A percentile compares a stretch with the other conserved stretches of the same genome.
phyloP scores from a whole-genome alignment of 1,139 yeast species.

The Lodderomyces pseudojiufengensis region DNA sequence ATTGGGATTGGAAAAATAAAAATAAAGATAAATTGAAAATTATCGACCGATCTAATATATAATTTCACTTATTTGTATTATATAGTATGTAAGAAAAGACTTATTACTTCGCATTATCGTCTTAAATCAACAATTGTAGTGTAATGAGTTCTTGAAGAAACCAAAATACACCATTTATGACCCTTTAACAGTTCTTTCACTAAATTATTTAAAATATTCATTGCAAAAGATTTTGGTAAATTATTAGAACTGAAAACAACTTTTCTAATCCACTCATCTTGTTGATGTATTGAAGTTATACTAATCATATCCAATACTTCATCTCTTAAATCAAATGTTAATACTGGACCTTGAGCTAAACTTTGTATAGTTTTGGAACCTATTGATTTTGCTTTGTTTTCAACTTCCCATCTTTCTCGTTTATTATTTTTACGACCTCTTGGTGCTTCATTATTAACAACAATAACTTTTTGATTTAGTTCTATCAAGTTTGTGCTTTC shows the following conservation, averaged over 20 bases:
- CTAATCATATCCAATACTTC: constrained; percentile 82
- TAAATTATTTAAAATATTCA: constrained; percentile 65
- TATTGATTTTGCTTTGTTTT: constrained; percentile 66
- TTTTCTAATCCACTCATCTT: constrained; percentile 86
- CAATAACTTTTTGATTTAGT: constrained; percentile 54
- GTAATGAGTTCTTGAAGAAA: constrained; percentile 70
- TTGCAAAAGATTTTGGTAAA: constrained; percentile 71
- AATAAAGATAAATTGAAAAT: constrained; percentile 4
- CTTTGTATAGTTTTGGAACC: constrained; percentile 52
- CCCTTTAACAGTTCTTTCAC: constrained; percentile 72
- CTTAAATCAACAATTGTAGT: constrained; percentile 65
- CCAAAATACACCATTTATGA: constrained; percentile 66
- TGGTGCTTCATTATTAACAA: constrained; percentile 70
- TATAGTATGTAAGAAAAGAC: too few species aligned
- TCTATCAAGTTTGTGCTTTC: constrained; percentile 36
- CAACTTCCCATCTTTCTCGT: constrained; percentile 77
- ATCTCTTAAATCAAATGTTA: constrained; percentile 74
- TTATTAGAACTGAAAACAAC: constrained; percentile 62
- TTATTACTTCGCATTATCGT: constrained; percentile 36
- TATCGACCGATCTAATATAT: too few species aligned
- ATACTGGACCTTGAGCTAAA: constrained; percentile 62
- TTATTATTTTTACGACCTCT: constrained; percentile 63
- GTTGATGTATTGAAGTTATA: constrained; percentile 68
- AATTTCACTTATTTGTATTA: too few species aligned
- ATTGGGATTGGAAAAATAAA: constrained; percentile 60